A percentile compares a stretch with the other conserved stretches of the same genome.
phyloP scores from a whole-genome alignment of 106 monocot genomes.

The Gastrodia elata region DNA sequence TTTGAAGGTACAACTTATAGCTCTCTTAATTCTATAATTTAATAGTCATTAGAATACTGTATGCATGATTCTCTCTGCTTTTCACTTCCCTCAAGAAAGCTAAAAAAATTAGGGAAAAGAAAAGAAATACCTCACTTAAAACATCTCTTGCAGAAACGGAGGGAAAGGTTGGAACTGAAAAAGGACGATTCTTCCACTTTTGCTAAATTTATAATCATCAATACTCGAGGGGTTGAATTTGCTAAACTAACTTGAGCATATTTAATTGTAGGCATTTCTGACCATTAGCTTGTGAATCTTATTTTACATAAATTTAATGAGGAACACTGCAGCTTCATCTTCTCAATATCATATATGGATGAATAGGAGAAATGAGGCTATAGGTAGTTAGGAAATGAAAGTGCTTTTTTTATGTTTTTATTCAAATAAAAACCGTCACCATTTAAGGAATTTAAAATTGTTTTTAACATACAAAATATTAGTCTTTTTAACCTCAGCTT shows the following conservation, averaged over 20 bases:
- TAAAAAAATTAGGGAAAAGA: background rate
- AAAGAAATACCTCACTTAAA: background rate
- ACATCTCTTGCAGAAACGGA: background rate
- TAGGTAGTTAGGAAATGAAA: background rate
- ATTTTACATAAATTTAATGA: background rate
- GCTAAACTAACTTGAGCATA: background rate
- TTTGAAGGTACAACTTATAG: constrained; percentile 30
- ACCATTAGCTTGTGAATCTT: background rate
- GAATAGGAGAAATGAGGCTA: background rate
- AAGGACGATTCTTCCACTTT: background rate
- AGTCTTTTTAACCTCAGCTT: background rate
- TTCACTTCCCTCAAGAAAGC: background rate
- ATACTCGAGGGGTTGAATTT: background rate
- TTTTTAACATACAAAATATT: background rate
- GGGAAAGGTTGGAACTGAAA: background rate
- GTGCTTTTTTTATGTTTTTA: background rate
- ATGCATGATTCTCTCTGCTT: background rate
- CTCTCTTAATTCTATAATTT: background rate
- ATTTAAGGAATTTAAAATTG: background rate
- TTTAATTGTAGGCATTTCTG: background rate
- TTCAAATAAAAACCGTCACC: background rate
- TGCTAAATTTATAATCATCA: background rate
- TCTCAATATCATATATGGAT: background rate
- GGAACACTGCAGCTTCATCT: background rate
- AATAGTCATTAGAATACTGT: too few relatives aligned